Base-by-base conservation (phyloP, 2,329 filamentous ascomycete species). In the Aspergillus pseudoterreus region DNA sequence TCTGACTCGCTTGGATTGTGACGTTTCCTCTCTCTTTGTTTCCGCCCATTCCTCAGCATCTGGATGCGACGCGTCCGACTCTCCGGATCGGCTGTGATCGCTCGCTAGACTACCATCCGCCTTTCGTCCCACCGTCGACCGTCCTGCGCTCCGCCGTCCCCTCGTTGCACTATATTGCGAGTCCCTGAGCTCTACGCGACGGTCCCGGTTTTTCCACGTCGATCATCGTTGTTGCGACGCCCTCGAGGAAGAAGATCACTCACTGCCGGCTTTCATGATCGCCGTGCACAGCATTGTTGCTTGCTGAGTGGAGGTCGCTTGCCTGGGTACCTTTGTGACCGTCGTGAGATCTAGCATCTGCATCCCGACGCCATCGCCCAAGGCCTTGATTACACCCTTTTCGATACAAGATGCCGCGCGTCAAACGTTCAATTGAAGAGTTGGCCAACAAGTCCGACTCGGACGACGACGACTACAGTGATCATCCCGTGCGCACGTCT, bases 391-490 rank as follows among this genome's bases (percentile, higher is more conserved):
- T 24, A 36, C 45, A 45, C 22, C 43, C 45, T 43, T 8, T 8
- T 48, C 52, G 14, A 54, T 46, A 43, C 62, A 61, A 36, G 51
- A 71, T 72, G 71, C 59, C 65, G 52, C 64, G 62, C 50, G 49
- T 60, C 38, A 76, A 76, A 60, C 71, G 73, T 49, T 65, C 70
- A 32, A 57, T 75, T 42, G 73, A 74, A 59, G 74, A 76, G 56
- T 58, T 74, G 43, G 72, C 60, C 47, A 69, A 67, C 52, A 71
- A 71, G 50, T 75, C 74, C 8, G 73, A 76, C 54, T 73, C 73
- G 6, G 64, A 73, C 22, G 75, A 77, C 44, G 69, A 71, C 39
- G 74, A 77, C 55, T 77, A 75, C 61, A 68, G 59, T 47, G 71
- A 74, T 47, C 71, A 71, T 35, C 57, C 58, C 8, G 61, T 59